A percentile compares a stretch with the other conserved stretches of the same genome.
Evolutionary conservation across 495 filamentous ascomycete species (phyloP).

Genomic region (Penicillium soppii): DNA sequence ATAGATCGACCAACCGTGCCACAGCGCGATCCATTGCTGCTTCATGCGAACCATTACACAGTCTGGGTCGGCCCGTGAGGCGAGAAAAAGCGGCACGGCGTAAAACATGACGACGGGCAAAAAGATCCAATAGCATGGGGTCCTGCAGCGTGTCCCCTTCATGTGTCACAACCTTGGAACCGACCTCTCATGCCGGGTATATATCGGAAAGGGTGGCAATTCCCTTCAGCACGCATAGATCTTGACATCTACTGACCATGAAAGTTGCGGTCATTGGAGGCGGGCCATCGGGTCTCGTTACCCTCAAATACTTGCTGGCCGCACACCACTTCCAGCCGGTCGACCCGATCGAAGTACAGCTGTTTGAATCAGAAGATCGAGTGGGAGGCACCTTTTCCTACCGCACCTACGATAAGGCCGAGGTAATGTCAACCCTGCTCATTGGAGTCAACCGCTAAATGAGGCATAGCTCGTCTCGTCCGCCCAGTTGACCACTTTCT

Average conservation of each 20-base stretch:
- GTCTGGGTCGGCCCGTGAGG: background rate
- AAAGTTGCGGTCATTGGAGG: background rate
- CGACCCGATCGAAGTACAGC: conserved; percentile 13
- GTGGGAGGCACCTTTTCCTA: conserved; percentile 19
- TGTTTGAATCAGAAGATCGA: conserved; percentile 17
- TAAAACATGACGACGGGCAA: background rate
- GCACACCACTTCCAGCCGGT: conserved; percentile 11
- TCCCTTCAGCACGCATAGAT: background rate
- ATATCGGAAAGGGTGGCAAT: background rate
- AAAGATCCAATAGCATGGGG: background rate
- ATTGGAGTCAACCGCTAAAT: background rate
- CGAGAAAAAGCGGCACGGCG: background rate
- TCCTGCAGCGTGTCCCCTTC: background rate
- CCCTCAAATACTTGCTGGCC: conserved; percentile 16
- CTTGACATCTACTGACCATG: background rate
- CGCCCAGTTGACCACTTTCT: conserved; percentile 18
- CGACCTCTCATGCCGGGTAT: background rate
- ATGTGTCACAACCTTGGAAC: background rate
- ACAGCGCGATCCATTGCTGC: background rate
- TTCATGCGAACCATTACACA: background rate
- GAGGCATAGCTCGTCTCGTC: conserved; percentile 10
- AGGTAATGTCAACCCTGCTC: background rate
- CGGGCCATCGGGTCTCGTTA: conserved; percentile 10
- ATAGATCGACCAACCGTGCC: background rate
- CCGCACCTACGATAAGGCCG: conserved; percentile 17